These are phyloP conservation scores for Pythium utonaiense DNA, from an alignment of 352 stramenopile species.

Conservation along the genomic window DNA sequence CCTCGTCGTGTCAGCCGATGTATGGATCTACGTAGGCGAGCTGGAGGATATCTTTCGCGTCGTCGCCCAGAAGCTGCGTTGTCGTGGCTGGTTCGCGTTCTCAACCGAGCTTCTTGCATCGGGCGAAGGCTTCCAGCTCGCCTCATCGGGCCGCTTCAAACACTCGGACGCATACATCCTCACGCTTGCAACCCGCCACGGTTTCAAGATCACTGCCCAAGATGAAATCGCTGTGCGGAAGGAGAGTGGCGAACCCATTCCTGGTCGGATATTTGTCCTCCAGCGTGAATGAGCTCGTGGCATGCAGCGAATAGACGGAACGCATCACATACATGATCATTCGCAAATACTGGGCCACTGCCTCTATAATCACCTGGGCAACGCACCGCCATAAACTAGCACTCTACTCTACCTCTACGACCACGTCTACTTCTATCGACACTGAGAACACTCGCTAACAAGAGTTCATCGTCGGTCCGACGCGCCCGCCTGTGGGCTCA, in stretches of 20 bases:
- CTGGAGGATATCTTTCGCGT: slow-evolving; percentile 59
- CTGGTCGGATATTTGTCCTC: slow-evolving; percentile 60
- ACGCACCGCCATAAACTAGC: not conserved
- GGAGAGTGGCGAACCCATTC: slow-evolving; percentile 68
- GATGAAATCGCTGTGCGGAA: slow-evolving; percentile 61
- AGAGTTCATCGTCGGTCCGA: slow-evolving; percentile 17
- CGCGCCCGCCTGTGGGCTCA: slow-evolving; percentile 27
- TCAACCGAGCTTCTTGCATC: slow-evolving; percentile 54
- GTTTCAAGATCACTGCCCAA: slow-evolving; percentile 38
- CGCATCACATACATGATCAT: slow-evolving; percentile 16
- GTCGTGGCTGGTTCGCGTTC: slow-evolving; percentile 52
- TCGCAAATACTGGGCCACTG: slow-evolving; percentile 1
- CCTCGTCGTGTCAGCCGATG: slow-evolving; percentile 71
- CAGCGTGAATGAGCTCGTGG: slow-evolving; percentile 14
- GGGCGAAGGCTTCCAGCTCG: slow-evolving; percentile 42
- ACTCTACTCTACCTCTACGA: not conserved
- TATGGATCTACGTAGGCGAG: slow-evolving; percentile 86
- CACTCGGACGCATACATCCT: slow-evolving; percentile 67
- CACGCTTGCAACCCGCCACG: slow-evolving; percentile 29
- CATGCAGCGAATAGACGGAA: too few relatives aligned
- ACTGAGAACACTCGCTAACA: not conserved
- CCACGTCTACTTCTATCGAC: slow-evolving; percentile 6
- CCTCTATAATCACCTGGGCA: not conserved
- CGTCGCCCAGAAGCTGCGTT: slow-evolving; percentile 40
- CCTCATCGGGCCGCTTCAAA: slow-evolving; percentile 71